Conservation (phyloP, 106 monocot genomes). For the Triglochin maritima region DNA sequence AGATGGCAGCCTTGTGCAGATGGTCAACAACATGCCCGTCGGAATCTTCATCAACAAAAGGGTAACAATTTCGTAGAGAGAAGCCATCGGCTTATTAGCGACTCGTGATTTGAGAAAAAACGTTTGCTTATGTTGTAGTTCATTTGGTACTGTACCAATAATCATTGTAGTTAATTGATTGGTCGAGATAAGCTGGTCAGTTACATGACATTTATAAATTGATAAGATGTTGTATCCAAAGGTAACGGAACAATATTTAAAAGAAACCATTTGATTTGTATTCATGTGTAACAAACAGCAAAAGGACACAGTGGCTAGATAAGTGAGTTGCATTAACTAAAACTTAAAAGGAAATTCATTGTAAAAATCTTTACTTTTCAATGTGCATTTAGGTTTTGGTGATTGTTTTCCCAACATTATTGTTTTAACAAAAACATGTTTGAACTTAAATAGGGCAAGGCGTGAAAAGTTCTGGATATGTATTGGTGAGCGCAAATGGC, state of each 20-base stretch:
- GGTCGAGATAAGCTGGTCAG: too few species aligned
- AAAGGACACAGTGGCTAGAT: neutral
- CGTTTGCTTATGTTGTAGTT: neutral
- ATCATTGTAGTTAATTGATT: too few species aligned
- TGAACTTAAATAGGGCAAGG: slow-evolving; percentile 26
- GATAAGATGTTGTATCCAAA: too few species aligned
- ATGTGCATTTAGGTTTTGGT: neutral
- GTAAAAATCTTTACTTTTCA: neutral
- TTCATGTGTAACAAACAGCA: neutral
- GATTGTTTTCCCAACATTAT: neutral
- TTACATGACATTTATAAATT: too few species aligned
- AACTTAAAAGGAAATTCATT: neutral
- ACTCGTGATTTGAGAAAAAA: neutral
- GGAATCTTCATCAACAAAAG: neutral
- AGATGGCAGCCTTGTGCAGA: slow-evolving; percentile 13
- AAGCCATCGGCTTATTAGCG: neutral
- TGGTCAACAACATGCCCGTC: neutral
- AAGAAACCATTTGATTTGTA: neutral
- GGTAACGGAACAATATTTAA: neutral
- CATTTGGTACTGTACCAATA: neutral
- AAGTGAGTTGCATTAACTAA: neutral
- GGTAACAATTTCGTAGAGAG: neutral
- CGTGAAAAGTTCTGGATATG: slow-evolving; percentile 38
- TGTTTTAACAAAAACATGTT: neutral
- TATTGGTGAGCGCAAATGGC: slow-evolving; percentile 80